Evolutionary conservation across 2,329 filamentous ascomycete genomes (phyloP), one percentile per base, ranked within the genome.

Genomic region (Fonsecaea nubica): DNA sequence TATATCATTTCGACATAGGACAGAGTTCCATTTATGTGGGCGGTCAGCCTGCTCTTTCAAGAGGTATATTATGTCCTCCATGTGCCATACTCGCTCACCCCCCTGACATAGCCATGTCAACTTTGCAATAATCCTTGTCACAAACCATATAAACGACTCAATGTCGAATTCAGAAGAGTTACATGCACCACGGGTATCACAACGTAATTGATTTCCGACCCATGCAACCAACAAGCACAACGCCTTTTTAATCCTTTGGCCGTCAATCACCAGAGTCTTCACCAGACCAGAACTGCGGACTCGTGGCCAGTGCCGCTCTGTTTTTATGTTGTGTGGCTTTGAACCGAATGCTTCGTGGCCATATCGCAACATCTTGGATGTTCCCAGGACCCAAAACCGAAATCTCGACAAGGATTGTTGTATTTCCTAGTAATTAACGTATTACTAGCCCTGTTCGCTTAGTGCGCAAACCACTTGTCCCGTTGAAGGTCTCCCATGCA

Each of bases 321-420:
- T 63, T 45, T 67, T 62, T 3, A 25, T 30, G 8, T 25, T 38
- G 57, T 63, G 56, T 18, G 48, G 32, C 33, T 35, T 64, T 35
- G 12, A 38, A 32, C 12, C 25, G 30, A 30, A 65, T 58, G 18
- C 63, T 54, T n/a, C 55, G 25, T 36, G 67, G 59, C 2, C 71
- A 53, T n/a, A 56, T 13, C 3, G 69, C 61, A 25, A 35, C 55
- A 30, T 67, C 63, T 33, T 59, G 35, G 1, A 62, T 50, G 6
- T 64, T 64, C 30, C 25, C 36, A 33, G 36, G 33, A 25, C 33
- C 33, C 18, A 6, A 66, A 64, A 18, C 64, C 18, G 30, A 63
- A 50, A 59, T 71, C 65, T 38, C 62, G 58, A 40, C 72, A 70
- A 42, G 69, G 68, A 57, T 71, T 64, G 15, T 64, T 64, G 36